Percentiles rank a stretch among this genome's conserved stretches.
Evolutionary conservation across 495 filamentous ascomycete genomes (phyloP).

Genomic region (Neurospora sp.): DNA sequence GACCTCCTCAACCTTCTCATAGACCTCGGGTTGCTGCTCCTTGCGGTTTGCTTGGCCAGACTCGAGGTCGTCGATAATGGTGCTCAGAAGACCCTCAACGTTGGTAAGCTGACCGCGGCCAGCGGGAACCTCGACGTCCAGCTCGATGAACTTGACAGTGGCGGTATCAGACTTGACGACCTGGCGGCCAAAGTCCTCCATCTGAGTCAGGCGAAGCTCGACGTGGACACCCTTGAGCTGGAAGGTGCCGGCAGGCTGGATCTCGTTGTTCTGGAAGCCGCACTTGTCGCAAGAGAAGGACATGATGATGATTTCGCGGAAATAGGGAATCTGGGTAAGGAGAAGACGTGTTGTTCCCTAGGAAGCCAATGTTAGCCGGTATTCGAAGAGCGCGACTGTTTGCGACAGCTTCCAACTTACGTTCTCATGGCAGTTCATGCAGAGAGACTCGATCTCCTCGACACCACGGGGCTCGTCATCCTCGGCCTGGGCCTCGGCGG

Average conservation of each 20-base stretch:
- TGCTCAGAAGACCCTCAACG: constrained; percentile 74
- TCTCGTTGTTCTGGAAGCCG: constrained; percentile 77
- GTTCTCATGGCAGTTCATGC: constrained; percentile 56
- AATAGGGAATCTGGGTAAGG: constrained; percentile 85
- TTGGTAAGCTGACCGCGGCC: constrained; percentile 85
- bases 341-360: constrained; percentile 79
- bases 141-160: constrained; percentile 65
- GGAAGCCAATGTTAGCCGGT: constrained; percentile 1
- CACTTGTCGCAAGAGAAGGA: constrained; percentile 90
- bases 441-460: constrained; percentile 44
- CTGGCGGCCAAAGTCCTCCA: constrained; percentile 69
- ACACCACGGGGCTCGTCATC: constrained; percentile 46
- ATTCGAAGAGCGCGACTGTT: background rate
- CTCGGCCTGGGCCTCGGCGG: constrained; percentile 21
- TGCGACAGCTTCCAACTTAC: constrained; percentile 34
- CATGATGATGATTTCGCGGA: constrained; percentile 93
- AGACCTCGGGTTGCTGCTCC: constrained; percentile 59
- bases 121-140: constrained; percentile 85
- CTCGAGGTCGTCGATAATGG: constrained; percentile 65
- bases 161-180: constrained; percentile 87
- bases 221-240: constrained; percentile 81
- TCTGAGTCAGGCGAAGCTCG: constrained; percentile 56
- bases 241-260: constrained; percentile 82
- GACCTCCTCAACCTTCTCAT: constrained; percentile 62
- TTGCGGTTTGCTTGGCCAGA: constrained; percentile 66